phyloP scores from a whole-genome alignment of 768 basidiomycete genomes.

The Clitopilus hobsonii region DNA sequence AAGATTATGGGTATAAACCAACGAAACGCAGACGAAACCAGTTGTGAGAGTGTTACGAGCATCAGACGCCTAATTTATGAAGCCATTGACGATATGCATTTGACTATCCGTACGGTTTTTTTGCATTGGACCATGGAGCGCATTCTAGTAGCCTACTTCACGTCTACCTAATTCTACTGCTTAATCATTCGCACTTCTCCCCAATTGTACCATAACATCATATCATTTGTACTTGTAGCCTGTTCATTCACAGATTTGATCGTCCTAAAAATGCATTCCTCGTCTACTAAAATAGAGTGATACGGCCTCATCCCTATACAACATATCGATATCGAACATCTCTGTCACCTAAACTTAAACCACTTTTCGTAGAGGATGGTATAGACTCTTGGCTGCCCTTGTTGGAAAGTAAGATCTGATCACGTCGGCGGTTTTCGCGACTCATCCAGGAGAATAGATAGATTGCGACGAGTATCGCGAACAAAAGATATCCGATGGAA shows the following conservation, averaged over 20 bases:
- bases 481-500: conserved; percentile 54
- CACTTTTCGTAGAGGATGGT: conserved; percentile 16
- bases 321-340: conserved; percentile 36
- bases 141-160: not conserved
- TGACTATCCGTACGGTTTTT: not conserved
- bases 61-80: too few species aligned
- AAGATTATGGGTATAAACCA: conserved; percentile 42
- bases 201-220: not conserved
- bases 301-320: conserved; percentile 17
- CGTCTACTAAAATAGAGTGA: too few species aligned
- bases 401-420: conserved; percentile 17
- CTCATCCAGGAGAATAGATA: conserved; percentile 46
- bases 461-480: conserved; percentile 36
- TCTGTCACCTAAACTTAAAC: conserved; percentile 31
- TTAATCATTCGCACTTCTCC: not conserved
- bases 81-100: too few species aligned
- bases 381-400: conserved; percentile 16
- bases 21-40: conserved; percentile 29
- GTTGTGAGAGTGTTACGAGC: not conserved
- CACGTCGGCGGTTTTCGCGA: conserved; percentile 44
- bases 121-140: not conserved
- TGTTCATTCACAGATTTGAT: too few species aligned
- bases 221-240: conserved; percentile 1
- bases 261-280: too few species aligned
- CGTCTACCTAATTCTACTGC: not conserved